Percentiles rank a stretch among this genome's conserved stretches.
These are phyloP conservation scores for Rhodofomes roseus DNA, from an alignment of 1,284 basidiomycete species.

Conservation along the genomic window DNA sequence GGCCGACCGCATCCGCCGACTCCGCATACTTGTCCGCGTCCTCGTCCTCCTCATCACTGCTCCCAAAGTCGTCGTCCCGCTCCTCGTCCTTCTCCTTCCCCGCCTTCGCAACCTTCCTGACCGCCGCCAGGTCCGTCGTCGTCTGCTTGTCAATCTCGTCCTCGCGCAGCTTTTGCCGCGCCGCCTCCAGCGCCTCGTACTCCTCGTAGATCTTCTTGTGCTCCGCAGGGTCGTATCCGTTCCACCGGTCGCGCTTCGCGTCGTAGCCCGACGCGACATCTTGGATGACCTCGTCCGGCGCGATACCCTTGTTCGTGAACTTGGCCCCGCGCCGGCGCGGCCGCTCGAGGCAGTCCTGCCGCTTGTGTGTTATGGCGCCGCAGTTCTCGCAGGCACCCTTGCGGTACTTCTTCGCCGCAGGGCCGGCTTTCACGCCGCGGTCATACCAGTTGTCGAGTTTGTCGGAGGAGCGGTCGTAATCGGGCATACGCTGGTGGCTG, in stretches of 20 bases:
- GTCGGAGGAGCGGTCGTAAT: conserved; percentile 59
- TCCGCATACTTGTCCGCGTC: conserved; percentile 98
- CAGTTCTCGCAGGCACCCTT: conserved; percentile 99
- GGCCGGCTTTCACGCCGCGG: conserved; percentile 82
- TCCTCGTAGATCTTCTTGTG: conserved; percentile 90
- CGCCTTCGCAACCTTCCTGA: conserved; percentile 52
- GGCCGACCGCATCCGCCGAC: conserved; percentile 94
- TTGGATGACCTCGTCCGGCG: conserved; percentile 87
- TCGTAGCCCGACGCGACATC: conserved; percentile 83
- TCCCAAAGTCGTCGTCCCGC: conserved; percentile 91
- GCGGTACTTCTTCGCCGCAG: conserved; percentile 92
- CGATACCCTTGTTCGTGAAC: conserved; percentile 88
- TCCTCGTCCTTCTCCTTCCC: conserved; percentile 65
- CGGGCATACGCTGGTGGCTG: conserved; percentile 86
- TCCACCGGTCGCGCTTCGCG: conserved; percentile 97
- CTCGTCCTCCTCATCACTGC: conserved; percentile 91
- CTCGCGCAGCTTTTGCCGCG: conserved; percentile 86
- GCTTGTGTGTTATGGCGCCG: conserved; percentile 93
- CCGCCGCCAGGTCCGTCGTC: conserved; percentile 74
- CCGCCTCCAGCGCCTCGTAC: conserved; percentile 91
- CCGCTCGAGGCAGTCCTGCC: conserved; percentile 90
- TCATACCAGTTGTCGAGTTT: conserved; percentile 93
- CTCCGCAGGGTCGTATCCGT: conserved; percentile 91
- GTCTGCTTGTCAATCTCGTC: conserved; percentile 97
- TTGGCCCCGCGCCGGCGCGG: conserved; percentile 96